Base-by-base conservation (phyloP, 129 eudicot species). In the Artemisia argyi region DNA sequence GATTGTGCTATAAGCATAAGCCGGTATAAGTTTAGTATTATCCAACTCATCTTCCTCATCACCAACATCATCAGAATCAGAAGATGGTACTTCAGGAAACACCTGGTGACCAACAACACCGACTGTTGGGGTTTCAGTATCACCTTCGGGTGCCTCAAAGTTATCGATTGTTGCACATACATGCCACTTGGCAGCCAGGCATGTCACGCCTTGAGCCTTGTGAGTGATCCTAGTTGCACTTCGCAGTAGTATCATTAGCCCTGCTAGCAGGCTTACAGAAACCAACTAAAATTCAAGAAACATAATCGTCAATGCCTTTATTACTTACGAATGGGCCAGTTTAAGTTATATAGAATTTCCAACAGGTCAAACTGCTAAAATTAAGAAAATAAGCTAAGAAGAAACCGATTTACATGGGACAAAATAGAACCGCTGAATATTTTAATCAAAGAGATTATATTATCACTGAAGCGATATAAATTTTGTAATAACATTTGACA, bases 211-310 rank as follows among this genome's bases (percentile, higher is more conserved):
- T 69, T 83, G 96, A 52, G 96, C 98, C 71, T 87, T 92, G 76
- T 92, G 98, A 7, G 98, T 92, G 65, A 92, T 92, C 83, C 94
- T 83, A 8, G 96, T 83, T 10, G 98, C 98, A 62, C 98, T 92
- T 71, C 96, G 68, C 71, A 92, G 70, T 46, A 92, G 35, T 28
- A 92, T 89, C 91, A 89, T 14, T 4, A 92, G 80, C 50, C 98
- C 98, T 0, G 96, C 90, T 28, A 92, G 86, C 47, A 92, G 85
- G 60, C 95, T 92, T 54, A 92, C 71, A 1, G 91, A 87, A 72
- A 90, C 91, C 12, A 92, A 80, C 98, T 92, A 86, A 68, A 65
- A 65, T 15, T 35, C 55, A 65, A 73, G 56, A 76, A 60, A 66
- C 28, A 68, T 6, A 65, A 24, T 30, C 28, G 52, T 24, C 46